Evolutionary conservation across 176 grass and related monocot species (phyloP).

Genomic region (Rhynchospora tenuis): DNA sequence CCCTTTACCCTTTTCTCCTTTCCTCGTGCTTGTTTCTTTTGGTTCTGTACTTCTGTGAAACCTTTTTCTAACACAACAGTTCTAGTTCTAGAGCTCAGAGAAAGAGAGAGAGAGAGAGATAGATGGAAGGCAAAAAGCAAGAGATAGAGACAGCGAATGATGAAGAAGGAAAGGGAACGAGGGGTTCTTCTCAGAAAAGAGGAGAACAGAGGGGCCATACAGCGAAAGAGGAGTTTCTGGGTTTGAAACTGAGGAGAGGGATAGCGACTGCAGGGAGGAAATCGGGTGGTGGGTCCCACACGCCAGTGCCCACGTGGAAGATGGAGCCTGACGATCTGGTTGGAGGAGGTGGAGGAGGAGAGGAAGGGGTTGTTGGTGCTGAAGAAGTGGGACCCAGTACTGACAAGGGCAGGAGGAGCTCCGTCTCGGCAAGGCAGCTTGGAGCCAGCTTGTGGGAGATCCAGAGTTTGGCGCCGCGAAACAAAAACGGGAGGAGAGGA

Average conservation of each 20-base stretch:
- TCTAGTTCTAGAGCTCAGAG: neutral
- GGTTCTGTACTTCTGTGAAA: neutral
- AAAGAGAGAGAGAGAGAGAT: conserved; percentile 8
- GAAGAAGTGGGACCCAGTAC: neutral
- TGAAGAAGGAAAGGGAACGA: conserved; percentile 9
- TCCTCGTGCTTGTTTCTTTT: neutral
- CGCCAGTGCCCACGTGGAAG: conserved; percentile 20
- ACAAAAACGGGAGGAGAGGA: neutral
- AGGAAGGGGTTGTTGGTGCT: neutral
- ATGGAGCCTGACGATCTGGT: conserved; percentile 16
- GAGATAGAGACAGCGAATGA: conserved; percentile 30
- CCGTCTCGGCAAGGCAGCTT: conserved; percentile 74
- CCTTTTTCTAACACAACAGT: conserved; percentile 3
- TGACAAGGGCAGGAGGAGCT: conserved; percentile 37
- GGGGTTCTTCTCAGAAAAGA: neutral
- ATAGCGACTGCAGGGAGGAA: conserved; percentile 14
- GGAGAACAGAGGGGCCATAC: conserved; percentile 19
- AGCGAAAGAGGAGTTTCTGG: conserved; percentile 27
- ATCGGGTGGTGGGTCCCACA: neutral
- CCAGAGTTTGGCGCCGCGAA: conserved; percentile 29
- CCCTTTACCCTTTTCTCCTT: neutral
- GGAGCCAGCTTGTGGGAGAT: conserved; percentile 97
- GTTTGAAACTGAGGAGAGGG: conserved; percentile 22
- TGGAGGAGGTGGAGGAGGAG: neutral
- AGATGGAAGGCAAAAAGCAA: conserved; percentile 38